Evolutionary conservation across 2,329 filamentous ascomycete genomes (phyloP).

Genomic region (Davidsoniella virescens): DNA sequence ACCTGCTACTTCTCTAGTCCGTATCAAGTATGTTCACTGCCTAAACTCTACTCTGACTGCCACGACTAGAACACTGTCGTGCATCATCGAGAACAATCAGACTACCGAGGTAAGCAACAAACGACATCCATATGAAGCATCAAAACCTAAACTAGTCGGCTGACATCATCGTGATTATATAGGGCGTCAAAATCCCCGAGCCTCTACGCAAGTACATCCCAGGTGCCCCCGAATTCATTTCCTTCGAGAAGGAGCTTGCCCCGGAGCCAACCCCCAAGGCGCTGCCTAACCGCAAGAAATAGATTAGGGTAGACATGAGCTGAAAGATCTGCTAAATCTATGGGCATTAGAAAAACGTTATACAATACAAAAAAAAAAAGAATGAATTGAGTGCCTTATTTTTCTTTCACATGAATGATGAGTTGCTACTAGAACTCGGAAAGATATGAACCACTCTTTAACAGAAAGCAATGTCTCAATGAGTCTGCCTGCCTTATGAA

Average conservation of each 20-base stretch:
- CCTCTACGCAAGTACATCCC: slow-evolving; percentile 79
- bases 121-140: background rate
- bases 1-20: slow-evolving; percentile 7
- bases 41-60: slow-evolving; percentile 82
- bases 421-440: too few relatives aligned
- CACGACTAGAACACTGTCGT: slow-evolving; percentile 84
- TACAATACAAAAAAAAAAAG: background rate
- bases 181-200: slow-evolving; percentile 68
- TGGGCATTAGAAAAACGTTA: slow-evolving; percentile 2
- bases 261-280: slow-evolving; percentile 38
- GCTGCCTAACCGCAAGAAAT: slow-evolving; percentile 19
- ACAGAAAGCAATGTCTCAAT: too few relatives aligned
- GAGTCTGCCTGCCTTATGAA: too few relatives aligned
- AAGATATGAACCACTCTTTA: too few relatives aligned
- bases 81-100: slow-evolving; percentile 93
- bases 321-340: too few relatives aligned
- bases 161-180: slow-evolving; percentile 19
- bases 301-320: slow-evolving; percentile 5
- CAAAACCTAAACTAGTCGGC: slow-evolving; percentile 7
- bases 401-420: too few relatives aligned
- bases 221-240: slow-evolving; percentile 75
- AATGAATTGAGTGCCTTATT: too few relatives aligned
- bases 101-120: slow-evolving; percentile 47
- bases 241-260: slow-evolving; percentile 70
- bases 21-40: slow-evolving; percentile 90